Base-by-base conservation (phyloP, 2,329 filamentous ascomycete genomes). In the Emydomyces testavorans region DNA sequence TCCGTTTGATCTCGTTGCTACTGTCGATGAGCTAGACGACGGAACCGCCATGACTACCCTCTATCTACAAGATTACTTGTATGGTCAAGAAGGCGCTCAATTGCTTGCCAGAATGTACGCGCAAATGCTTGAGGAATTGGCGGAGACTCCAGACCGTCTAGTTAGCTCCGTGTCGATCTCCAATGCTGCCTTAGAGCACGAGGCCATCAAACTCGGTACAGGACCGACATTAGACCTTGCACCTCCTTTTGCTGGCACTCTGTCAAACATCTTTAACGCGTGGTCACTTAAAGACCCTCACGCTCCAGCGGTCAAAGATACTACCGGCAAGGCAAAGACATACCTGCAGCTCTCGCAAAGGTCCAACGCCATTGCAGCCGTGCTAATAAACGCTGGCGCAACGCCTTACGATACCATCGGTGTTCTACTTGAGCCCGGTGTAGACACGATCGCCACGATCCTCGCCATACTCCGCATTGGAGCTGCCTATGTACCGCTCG, bases 391-490 rank as follows among this genome's bases (percentile, higher is more conserved):
- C 1, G 46, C 26, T 1, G 58, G 53, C 1, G 47, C 57, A 4
- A 43, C 46, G 1, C 3, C 20, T 1, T 62, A 58, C 0, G 56
- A 56, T 7, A 44, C 48, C 0, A 62, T 76, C 2, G 63, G 54
- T 0, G 67, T 75, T 1, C 66, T 71, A 41, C 64, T 67, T 31
- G 43, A 68, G 3, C 60, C 72, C 0, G 52, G 57, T 0, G 31
- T 56, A 0, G 63, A 71, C 32, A 67, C 57, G 57, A 54, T 68
- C 4, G 58, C 40, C 16, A 53, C 49, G 21, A 45, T 56, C 20
- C 48, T 53, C 32, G 71, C 66, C 6, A 67, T 73, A 32, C 52
- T 63, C 46, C 57, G 61, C 0, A 43, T 67, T 10, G 70, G 70
- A 1, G 61, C 29, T 2, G 42, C 53, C 2, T 67, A 62, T 44